Evolutionary conservation across 2,329 filamentous ascomycete genomes (phyloP), one percentile per base, ranked within the genome.

Genomic region (Trichoderma aggressivum): DNA sequence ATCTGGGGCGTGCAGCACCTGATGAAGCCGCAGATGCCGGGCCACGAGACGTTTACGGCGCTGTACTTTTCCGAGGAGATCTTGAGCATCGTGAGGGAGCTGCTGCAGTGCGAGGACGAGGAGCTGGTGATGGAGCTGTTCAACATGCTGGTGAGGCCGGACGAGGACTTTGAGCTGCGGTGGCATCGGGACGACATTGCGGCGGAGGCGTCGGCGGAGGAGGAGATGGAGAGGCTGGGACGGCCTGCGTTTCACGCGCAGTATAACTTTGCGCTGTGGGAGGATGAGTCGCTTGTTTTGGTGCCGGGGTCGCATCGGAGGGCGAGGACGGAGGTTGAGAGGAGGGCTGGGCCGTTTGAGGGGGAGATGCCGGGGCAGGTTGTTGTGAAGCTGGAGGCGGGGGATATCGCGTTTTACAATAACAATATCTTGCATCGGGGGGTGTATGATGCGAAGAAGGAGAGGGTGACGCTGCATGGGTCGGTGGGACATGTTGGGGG

Each of bases 1-100:
- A 97, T 97, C 80, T 97, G 94, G 94, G 94, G 93, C 74, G 91
- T 97, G 3, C 94, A 97, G 84, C 92, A 94, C 80, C 86, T 97
- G 6, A 85, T 97, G 76, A 91, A 94, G 80, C 93, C 93, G 0
- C 83, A 86, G 1, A 88, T 95, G 75, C 87, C 89, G 0, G 86
- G 87, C 68, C 85, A 88, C 72, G 80, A 84, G 3, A 79, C 85
- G 3, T 97, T 94, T 80, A 87, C 89, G 6, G 79, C 84, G 64
- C 84, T 87, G 70, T 97, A 97, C 82, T 97, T 97, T 79, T 88
- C 89, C 39, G 83, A 87, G 26, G 84, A 85, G 30, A 83, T 95
- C 8, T 80, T 95, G 0, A 79, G 81, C 34, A 86, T 92, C 1
- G 90, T 91, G 1, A 88, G 87, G 74, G 87, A 89, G 77, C 82